These are phyloP conservation scores for Cystobasidium tubakii DNA, from an alignment of 768 basidiomycete species.

Conservation along the genomic window DNA sequence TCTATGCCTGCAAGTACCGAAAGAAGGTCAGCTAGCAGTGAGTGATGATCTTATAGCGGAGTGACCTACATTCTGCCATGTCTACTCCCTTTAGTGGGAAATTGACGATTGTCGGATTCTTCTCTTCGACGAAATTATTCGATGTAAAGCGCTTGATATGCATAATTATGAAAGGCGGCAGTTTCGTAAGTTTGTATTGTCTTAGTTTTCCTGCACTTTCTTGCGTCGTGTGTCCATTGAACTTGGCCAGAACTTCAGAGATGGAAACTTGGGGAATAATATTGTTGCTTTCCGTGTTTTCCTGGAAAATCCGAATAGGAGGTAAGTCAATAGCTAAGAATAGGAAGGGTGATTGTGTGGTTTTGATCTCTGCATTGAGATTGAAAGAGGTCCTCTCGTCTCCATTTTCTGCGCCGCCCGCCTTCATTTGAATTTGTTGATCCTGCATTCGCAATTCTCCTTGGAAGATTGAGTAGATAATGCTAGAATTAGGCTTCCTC, in stretches of 20 bases:
- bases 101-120: slow-evolving; percentile 97
- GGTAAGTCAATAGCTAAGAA: slow-evolving; percentile 94
- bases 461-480: slow-evolving; percentile 88
- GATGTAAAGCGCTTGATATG: slow-evolving; percentile 96
- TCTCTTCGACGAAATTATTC: slow-evolving; percentile 94
- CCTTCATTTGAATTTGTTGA: slow-evolving; percentile 75
- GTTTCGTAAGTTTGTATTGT: slow-evolving; percentile 77
- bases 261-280: slow-evolving; percentile 97
- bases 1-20: background rate
- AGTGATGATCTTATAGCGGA: slow-evolving; percentile 41
- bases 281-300: slow-evolving; percentile 81
- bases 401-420: slow-evolving; percentile 57
- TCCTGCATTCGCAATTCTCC: slow-evolving; percentile 87
- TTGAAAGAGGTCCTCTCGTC: slow-evolving; percentile 79
- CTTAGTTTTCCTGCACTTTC: slow-evolving; percentile 78
- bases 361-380: slow-evolving; percentile 75
- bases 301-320: slow-evolving; percentile 95
- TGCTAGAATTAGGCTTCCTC: slow-evolving; percentile 87
- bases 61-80: slow-evolving; percentile 76
- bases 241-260: slow-evolving; percentile 81
- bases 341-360: slow-evolving; percentile 78
- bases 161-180: slow-evolving; percentile 87
- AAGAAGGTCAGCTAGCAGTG: background rate
- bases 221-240: slow-evolving; percentile 87
- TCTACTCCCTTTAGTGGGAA: slow-evolving; percentile 91